Percentiles rank a stretch among this genome's conserved stretches.
Conservation (phyloP, 768 basidiomycete genomes). For the Suillus spraguei region DNA sequence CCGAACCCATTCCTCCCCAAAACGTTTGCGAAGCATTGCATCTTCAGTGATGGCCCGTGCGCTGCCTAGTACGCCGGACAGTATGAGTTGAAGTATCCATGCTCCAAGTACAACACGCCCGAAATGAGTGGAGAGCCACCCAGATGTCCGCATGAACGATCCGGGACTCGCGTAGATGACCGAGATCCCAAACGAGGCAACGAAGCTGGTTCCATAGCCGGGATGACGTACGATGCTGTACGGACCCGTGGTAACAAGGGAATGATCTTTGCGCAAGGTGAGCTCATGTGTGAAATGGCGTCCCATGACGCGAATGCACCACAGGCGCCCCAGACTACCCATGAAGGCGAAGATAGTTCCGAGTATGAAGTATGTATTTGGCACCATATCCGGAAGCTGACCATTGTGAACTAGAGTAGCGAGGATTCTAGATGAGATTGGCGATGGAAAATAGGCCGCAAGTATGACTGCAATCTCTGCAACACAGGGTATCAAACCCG, state of each 20-base stretch:
- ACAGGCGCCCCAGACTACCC: constrained; percentile 38
- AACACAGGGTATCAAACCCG: constrained; percentile 32
- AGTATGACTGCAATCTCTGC: constrained; percentile 28
- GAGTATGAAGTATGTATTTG: constrained; percentile 30
- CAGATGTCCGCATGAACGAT: constrained; percentile 28
- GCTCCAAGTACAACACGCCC: constrained; percentile 25
- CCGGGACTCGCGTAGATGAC: constrained; percentile 33
- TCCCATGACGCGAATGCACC: constrained; percentile 38
- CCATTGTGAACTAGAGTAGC: constrained; percentile 22
- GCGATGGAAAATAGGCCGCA: constrained; percentile 20
- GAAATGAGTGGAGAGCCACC: constrained; percentile 27
- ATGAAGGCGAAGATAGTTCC: constrained; percentile 29
- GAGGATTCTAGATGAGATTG: constrained; percentile 24
- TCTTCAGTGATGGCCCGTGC: constrained; percentile 32
- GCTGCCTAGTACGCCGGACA: constrained; percentile 30
- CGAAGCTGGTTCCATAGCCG: constrained; percentile 28
- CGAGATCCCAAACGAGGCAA: constrained; percentile 34
- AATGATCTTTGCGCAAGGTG: constrained; percentile 30
- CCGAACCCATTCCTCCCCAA: constrained; percentile 26
- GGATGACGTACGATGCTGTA: constrained; percentile 41
- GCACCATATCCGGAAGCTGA: constrained; percentile 21
- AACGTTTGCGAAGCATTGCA: constrained; percentile 21
- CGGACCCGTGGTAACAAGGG: constrained; percentile 36
- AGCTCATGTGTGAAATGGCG: constrained; percentile 39
- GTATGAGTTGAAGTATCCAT: constrained; percentile 31